A percentile compares a stretch with the other conserved stretches of the same genome.
Conservation (phyloP, 768 basidiomycete genomes). For the Galerina marginata region DNA sequence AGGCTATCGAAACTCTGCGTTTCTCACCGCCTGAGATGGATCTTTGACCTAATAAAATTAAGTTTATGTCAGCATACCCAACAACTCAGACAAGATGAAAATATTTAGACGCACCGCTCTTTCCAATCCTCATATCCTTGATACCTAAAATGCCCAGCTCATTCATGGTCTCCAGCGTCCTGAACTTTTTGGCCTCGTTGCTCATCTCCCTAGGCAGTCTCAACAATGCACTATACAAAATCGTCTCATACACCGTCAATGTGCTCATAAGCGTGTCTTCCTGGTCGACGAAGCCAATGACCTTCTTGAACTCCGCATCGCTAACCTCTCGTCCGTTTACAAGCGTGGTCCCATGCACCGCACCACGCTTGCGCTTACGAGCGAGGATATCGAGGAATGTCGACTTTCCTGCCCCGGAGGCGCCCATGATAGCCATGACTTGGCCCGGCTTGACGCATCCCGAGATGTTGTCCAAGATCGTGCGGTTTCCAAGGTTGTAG, state of each 20-base stretch:
- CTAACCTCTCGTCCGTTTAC: conserved; percentile 86
- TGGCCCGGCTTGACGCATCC: conserved; percentile 89
- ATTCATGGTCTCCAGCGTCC: conserved; percentile 95
- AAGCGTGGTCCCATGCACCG: conserved; percentile 72
- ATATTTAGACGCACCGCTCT: conserved; percentile 61
- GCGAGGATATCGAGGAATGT: conserved; percentile 97
- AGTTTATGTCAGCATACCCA: conserved; percentile 1
- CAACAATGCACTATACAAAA: conserved; percentile 90
- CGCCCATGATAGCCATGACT: conserved; percentile 95
- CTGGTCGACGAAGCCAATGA: conserved; percentile 96
- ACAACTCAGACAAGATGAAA: neutral
- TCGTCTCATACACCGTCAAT: conserved; percentile 97
- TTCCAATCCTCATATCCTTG: conserved; percentile 88
- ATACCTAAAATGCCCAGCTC: conserved; percentile 94
- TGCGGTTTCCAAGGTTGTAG: conserved; percentile 71
- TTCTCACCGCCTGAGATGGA: conserved; percentile 99
- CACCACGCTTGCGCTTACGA: conserved; percentile 83
- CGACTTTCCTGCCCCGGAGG: conserved; percentile 95
- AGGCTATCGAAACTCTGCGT: conserved; percentile 94
- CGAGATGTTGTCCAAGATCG: conserved; percentile 80
- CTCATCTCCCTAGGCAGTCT: conserved; percentile 95
- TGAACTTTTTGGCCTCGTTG: conserved; percentile 89
- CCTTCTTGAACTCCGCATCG: conserved; percentile 78
- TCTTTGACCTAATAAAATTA: conserved; percentile 61
- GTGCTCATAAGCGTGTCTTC: conserved; percentile 98